Evolutionary conservation across 192 early-diverging fungal genomes (phyloP), one percentile per base, ranked within the genome.

Genomic region (Podila clonocystis): DNA sequence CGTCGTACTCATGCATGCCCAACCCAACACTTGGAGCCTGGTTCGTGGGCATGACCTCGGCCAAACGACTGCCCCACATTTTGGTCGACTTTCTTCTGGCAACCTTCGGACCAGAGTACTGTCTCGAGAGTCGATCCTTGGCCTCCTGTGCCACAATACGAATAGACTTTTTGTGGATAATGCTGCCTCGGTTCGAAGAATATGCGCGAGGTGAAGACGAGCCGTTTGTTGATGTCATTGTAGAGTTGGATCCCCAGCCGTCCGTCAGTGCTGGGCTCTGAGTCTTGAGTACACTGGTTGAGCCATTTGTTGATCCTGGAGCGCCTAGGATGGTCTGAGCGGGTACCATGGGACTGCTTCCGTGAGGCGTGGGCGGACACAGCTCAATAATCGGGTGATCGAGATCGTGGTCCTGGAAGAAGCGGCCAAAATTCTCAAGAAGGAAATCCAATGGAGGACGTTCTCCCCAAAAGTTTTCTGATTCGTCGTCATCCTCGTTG

Each of bases 361-460:
- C 67, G 34, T 58, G 26, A 0, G 82, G 74, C 19, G 67, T 70
- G 58, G 62, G 70, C 3, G 78, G 57, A 22, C 77, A 66, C 50
- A 77, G 68, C 28, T 90, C 89, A 20, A 91, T 84, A 60, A 93
- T 92, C n/a, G 87, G 90, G 57, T 87, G 84, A 67, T 94, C 93
- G 57, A 94, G 73, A 65, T 94, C 91, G 55, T 93, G 91, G n/a
- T 84, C 88, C 29, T 92, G 92, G 69, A 94, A 91, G 68, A 90
- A 94, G 69, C 88, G 82, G 49, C 92, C 91, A 61, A 93, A 82
- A 65, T 93, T 86, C 57, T 92, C 87, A 28, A 85, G 87, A 59
- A 94, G 87, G 48, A 87, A 86, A 31, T 93, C 91, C 4, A 90
- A 77, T 0, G 91, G 88, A 9, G 93, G 93, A 20, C 93, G 85